Evolutionary conservation across 2,329 filamentous ascomycete genomes (phyloP).

Genomic region (Teratosphaeria zuluensis): DNA sequence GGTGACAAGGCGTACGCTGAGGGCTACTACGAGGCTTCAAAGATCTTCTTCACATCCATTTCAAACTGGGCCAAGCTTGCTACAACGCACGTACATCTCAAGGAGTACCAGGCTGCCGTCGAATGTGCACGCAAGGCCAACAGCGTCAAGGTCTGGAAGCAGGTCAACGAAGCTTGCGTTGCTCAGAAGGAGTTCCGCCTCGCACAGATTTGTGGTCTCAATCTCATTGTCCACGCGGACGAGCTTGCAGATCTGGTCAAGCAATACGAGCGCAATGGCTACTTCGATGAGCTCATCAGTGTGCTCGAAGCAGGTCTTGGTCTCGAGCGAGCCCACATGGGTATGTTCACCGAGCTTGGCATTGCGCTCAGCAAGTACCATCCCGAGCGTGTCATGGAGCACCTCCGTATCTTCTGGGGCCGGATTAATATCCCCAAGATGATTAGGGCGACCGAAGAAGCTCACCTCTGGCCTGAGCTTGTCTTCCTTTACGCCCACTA

Average conservation of each 20-base stretch:
- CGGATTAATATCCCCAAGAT: slow-evolving; percentile 96
- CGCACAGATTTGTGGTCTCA: slow-evolving; percentile 96
- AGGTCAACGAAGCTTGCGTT: slow-evolving; percentile 93
- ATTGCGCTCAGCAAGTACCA: slow-evolving; percentile 92
- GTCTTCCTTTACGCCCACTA: slow-evolving; percentile 96
- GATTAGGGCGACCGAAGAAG: slow-evolving; percentile 86
- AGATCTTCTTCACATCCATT: slow-evolving; percentile 97
- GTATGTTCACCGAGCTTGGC: slow-evolving; percentile 85
- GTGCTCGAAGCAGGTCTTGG: slow-evolving; percentile 91
- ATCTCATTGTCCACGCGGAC: slow-evolving; percentile 94
- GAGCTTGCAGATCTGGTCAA: slow-evolving; percentile 87
- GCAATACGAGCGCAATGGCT: slow-evolving; percentile 93
- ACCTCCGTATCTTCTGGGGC: slow-evolving; percentile 96
- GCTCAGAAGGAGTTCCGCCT: slow-evolving; percentile 98
- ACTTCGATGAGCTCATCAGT: slow-evolving; percentile 95
- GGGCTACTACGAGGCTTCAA: slow-evolving; percentile 87
- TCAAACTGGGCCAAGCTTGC: slow-evolving; percentile 99
- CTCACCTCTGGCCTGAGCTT: slow-evolving; percentile 92
- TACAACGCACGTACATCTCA: slow-evolving; percentile 92
- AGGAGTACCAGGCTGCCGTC: slow-evolving; percentile 93
- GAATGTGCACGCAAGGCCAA: slow-evolving; percentile 98
- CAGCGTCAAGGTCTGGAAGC: slow-evolving; percentile 98
- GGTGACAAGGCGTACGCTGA: slow-evolving; percentile 97
- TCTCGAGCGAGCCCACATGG: slow-evolving; percentile 51
- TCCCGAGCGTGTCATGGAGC: slow-evolving; percentile 93